Evolutionary conservation across 345 rosid species (phyloP).

Genomic region (Aurinia saxatilis): DNA sequence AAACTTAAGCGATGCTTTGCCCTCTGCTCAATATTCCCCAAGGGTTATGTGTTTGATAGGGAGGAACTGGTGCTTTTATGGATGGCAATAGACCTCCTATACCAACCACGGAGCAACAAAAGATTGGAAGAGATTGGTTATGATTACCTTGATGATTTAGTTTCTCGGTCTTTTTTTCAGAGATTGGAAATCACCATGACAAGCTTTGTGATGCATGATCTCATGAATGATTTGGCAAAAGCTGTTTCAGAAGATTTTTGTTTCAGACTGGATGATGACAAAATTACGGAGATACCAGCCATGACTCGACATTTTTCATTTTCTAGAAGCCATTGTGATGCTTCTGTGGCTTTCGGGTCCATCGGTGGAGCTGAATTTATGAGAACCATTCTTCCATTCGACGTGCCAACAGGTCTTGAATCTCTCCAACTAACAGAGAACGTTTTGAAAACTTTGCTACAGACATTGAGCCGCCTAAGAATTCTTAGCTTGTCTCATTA

Average conservation of each 20-base stretch:
- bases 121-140: conserved; percentile 25
- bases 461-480: conserved; percentile 12
- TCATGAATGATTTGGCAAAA: conserved; percentile 37
- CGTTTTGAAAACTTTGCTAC: conserved; percentile 16
- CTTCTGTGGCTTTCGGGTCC: conserved; percentile 18
- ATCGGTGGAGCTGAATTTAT: conserved; percentile 21
- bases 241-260: conserved; percentile 33
- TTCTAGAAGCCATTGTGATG: conserved; percentile 32
- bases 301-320: conserved; percentile 30
- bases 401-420: conserved; percentile 24
- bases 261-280: conserved; percentile 27
- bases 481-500: conserved; percentile 30
- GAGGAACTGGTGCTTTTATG: conserved; percentile 29
- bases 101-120: conserved; percentile 26
- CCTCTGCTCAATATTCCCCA: conserved; percentile 30
- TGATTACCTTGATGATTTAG: conserved; percentile 16
- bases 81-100: conserved; percentile 36
- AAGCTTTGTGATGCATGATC: conserved; percentile 35
- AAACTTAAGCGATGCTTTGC: conserved; percentile 35
- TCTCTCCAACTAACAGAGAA: conserved; percentile 25
- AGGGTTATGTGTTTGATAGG: conserved; percentile 25
- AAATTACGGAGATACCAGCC: conserved; percentile 8
- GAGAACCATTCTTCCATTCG: conserved; percentile 27
- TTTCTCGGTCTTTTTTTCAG: conserved; percentile 20
- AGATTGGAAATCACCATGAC: conserved; percentile 16